These are phyloP conservation scores for Fusarium solani-melongenae DNA, from an alignment of 2,329 filamentous ascomycete genomes.

Conservation along the genomic window DNA sequence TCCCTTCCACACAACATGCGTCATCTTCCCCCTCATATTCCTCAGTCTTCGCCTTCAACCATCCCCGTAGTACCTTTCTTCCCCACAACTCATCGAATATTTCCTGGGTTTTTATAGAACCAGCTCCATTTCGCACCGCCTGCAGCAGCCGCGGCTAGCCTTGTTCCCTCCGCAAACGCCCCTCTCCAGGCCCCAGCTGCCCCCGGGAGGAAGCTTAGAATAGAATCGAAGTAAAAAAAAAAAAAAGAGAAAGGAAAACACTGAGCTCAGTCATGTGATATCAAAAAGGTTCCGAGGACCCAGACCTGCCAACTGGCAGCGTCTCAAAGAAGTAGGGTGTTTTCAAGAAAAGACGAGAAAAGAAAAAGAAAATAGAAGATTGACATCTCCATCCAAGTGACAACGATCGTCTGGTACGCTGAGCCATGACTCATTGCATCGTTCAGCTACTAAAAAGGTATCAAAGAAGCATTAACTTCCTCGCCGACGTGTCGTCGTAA, in stretches of 20 bases:
- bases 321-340: conserved; percentile 21
- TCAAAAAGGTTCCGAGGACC: conserved; percentile 26
- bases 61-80: conserved; percentile 6
- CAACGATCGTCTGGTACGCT: conserved; percentile 41
- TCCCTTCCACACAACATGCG: conserved; percentile 13
- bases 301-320: conserved; percentile 21
- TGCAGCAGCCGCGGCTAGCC: not conserved
- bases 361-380: conserved; percentile 20
- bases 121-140: conserved; percentile 8
- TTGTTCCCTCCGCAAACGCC: conserved; percentile 22
- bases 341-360: conserved; percentile 22
- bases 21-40: conserved; percentile 4
- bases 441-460: conserved; percentile 46
- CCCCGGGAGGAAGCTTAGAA: conserved; percentile 33
- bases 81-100: conserved; percentile 4
- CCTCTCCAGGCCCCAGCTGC: conserved; percentile 24
- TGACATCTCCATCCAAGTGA: conserved; percentile 26
- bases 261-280: conserved; percentile 41
- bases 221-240: conserved; percentile 14
- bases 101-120: conserved; percentile 17
- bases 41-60: not conserved
- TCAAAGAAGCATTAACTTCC: conserved; percentile 43
- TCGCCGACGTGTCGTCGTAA: conserved; percentile 42
- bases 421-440: conserved; percentile 37
- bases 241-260: conserved; percentile 32